Evolutionary conservation across 345 rosid species (phyloP), one percentile per base, ranked within the genome.

Genomic region (Hibiscus syriacus): DNA sequence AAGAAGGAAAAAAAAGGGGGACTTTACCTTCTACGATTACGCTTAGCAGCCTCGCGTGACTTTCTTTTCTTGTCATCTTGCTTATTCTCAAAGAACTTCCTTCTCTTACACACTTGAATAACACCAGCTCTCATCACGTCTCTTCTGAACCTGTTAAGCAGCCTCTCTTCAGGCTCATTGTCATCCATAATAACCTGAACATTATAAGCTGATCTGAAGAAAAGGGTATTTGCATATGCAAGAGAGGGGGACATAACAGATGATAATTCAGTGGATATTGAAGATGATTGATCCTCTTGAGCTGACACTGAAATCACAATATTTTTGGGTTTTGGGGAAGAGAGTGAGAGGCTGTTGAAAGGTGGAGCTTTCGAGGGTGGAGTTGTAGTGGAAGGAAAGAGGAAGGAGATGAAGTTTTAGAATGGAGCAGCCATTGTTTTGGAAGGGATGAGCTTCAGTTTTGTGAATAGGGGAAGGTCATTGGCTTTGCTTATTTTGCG

Each of bases 41-140:
- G 89, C 90, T 80, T 90, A 60, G 95, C 90, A 38, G 91, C 97
- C 54, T 91, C 96, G 17, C 91, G 88, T 26, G 77, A 5, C 84
- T 80, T 88, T 0, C 96, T 73, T 72, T 88, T 88, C 88, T 80
- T 83, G 88, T 85, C 86, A 3, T 91, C 97, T 60, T 85, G 90
- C 26, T 74, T 77, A 70, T 83, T 87, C 88, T 91, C 97, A 46
- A 70, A 78, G 81, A 68, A 85, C 69, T 81, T 83, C 76, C 91
- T 81, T 8, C 91, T 72, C 73, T 81, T 85, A 56, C 87, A 78
- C 80, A 16, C 96, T 75, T 85, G 96, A 43, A 91, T n/a, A n/a
- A n/a, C n/a, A n/a, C n/a, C n/a, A n/a, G n/a, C n/a, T n/a, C n/a
- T n/a, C n/a, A n/a, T n/a, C n/a, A n/a, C n/a, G n/a, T n/a, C n/a